phyloP scores from a whole-genome alignment of 441 rosid species.

The Dalechampia spathulata region DNA sequence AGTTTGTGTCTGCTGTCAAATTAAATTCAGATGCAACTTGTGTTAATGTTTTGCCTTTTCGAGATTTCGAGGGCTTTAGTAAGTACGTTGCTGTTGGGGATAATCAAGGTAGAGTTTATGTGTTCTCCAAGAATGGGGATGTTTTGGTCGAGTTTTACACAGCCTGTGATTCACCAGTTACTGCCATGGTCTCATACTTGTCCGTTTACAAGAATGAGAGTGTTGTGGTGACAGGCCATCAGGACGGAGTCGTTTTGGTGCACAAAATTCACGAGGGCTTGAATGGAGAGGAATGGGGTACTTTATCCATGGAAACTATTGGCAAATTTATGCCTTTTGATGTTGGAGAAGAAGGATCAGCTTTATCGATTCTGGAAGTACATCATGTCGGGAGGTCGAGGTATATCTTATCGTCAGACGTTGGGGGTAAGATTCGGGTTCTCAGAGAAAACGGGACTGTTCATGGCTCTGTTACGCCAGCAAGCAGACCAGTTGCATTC shows the following conservation, averaged over 20 bases:
- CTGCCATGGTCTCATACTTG: slow-evolving; percentile 72
- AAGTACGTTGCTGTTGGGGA: slow-evolving; percentile 92
- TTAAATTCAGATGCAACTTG: slow-evolving; percentile 67
- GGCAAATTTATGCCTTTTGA: slow-evolving; percentile 34
- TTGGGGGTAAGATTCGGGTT: slow-evolving; percentile 63
- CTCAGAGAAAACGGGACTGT: slow-evolving; percentile 60
- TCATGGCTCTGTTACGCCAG: slow-evolving; percentile 61
- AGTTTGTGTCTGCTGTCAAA: slow-evolving; percentile 82
- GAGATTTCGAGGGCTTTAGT: slow-evolving; percentile 69
- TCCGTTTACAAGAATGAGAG: slow-evolving; percentile 72
- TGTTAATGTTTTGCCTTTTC: slow-evolving; percentile 65
- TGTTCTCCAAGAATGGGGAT: slow-evolving; percentile 75
- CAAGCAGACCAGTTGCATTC: slow-evolving; percentile 73
- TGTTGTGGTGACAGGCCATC: slow-evolving; percentile 72
- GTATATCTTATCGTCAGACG: slow-evolving; percentile 58
- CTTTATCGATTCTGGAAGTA: slow-evolving; percentile 65
- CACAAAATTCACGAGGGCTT: slow-evolving; percentile 60
- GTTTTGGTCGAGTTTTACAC: slow-evolving; percentile 61
- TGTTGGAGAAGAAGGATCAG: slow-evolving; percentile 36
- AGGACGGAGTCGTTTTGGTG: slow-evolving; percentile 54
- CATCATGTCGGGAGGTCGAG: slow-evolving; percentile 79
- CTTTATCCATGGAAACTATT: slow-evolving; percentile 44
- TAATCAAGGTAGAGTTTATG: slow-evolving; percentile 63
- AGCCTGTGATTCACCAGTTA: slow-evolving; percentile 45
- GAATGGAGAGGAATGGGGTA: slow-evolving; percentile 65